Percentiles rank a stretch among this genome's conserved stretches.
Conservation (phyloP, 2,329 filamentous ascomycete genomes). For the Leptosphaerulina australis region DNA sequence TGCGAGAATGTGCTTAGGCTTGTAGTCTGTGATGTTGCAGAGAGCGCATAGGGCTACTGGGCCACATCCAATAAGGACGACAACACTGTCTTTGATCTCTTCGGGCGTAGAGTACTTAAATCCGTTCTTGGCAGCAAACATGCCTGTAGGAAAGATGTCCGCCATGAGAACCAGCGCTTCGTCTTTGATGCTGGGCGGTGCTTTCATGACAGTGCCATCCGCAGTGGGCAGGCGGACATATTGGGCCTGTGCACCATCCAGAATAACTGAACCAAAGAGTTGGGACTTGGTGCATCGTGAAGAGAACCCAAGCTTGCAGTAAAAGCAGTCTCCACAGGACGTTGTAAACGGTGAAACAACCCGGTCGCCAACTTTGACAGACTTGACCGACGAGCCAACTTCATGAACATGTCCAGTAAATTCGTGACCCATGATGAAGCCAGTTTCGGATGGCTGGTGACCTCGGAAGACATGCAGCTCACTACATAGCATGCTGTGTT, state of each 20-base stretch:
- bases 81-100: slow-evolving; percentile 68
- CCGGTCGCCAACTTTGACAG: slow-evolving; percentile 74
- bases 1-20: slow-evolving; percentile 76
- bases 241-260: slow-evolving; percentile 83
- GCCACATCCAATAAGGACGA: slow-evolving; percentile 84
- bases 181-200: slow-evolving; percentile 73
- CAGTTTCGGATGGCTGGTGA: slow-evolving; percentile 70
- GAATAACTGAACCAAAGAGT: slow-evolving; percentile 70
- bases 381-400: slow-evolving; percentile 69
- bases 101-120: slow-evolving; percentile 67
- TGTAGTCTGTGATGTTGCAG: slow-evolving; percentile 75
- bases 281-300: slow-evolving; percentile 74
- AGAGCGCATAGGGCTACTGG: slow-evolving; percentile 80
- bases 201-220: slow-evolving; percentile 78
- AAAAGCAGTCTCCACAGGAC: slow-evolving; percentile 72
- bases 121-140: slow-evolving; percentile 80
- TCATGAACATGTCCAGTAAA: slow-evolving; percentile 79
- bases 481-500: slow-evolving; percentile 52
- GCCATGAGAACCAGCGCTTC: slow-evolving; percentile 84
- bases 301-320: slow-evolving; percentile 77
- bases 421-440: slow-evolving; percentile 80
- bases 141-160: slow-evolving; percentile 86
- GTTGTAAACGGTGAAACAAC: slow-evolving; percentile 82
- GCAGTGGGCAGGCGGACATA: slow-evolving; percentile 76
- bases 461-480: slow-evolving; percentile 88